These are phyloP conservation scores for Coniochaeta hoffmannii DNA, from an alignment of 2,329 filamentous ascomycete species.

Conservation along the genomic window DNA sequence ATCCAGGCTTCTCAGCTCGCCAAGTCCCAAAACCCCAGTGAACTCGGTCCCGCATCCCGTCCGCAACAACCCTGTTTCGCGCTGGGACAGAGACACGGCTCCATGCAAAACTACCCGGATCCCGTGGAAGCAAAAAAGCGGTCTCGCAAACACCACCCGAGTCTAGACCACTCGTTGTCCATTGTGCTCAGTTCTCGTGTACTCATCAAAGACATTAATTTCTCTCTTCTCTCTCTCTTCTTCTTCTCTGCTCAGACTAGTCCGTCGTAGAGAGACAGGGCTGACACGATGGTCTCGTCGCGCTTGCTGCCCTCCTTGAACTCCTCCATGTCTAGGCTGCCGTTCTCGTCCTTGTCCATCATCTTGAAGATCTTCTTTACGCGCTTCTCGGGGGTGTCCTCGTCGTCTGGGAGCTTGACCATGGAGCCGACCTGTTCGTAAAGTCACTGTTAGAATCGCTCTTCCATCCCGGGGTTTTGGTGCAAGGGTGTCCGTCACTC, in stretches of 20 bases:
- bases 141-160: neutral
- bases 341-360: conserved; percentile 99
- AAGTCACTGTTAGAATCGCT: too few relatives aligned
- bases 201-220: neutral
- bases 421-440: conserved; percentile 95
- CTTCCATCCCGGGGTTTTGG: neutral
- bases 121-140: neutral
- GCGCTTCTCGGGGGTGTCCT: conserved; percentile 97
- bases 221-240: neutral
- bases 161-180: neutral
- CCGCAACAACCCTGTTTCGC: neutral
- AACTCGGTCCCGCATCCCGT: neutral
- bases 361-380: conserved; percentile 98
- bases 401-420: conserved; percentile 97
- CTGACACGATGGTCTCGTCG: conserved; percentile 97
- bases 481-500: neutral
- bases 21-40: neutral
- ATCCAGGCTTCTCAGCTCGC: neutral
- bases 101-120: neutral
- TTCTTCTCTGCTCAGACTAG: conserved; percentile 54
- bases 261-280: conserved; percentile 91
- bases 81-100: neutral
- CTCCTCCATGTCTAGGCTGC: conserved; percentile 91
- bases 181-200: too few relatives aligned
- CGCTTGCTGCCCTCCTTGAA: conserved; percentile 99